Base-by-base conservation (phyloP, 495 filamentous ascomycete genomes). In the Aspergillus sclerotiicarbonarius region DNA sequence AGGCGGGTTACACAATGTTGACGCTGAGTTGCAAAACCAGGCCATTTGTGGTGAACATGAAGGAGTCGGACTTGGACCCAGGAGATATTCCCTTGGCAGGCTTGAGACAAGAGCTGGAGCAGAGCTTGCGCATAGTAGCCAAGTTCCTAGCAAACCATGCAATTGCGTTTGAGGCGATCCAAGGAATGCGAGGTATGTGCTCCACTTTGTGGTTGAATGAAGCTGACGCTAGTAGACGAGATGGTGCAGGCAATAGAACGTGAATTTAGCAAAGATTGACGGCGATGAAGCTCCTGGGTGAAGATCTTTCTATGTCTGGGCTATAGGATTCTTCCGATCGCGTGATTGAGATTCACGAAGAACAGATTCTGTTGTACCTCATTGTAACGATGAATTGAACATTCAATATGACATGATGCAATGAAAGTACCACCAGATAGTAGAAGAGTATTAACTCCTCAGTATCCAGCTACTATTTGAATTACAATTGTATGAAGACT, bases 11-110 rank as follows among this genome's bases (percentile, higher is more conserved):
- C 16, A 21, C 41, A 13, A 45, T 54, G 25, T 19, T 54, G 7
- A 54, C 44, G 39, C 32, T 54, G 7, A 45, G 52, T 25, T 54
- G 43, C 52, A 43, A 62, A 33, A 50, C 51, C 4, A 31, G 54
- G 0, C 31, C 41, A 4, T 35, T 62, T 6, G 50, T 50, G 29
- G 29, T 21, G 4, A 19, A 51, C 16, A 16, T n/a, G 3, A 18
- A 8, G 5, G 53, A 53, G 7, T 41, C 37, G 10, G 37, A 6
- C 37, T 12, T 41, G 10, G 37, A 6, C 37, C 4, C 15, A 41
- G 37, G 37, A 1, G n/a, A n/a, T 41, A 6, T n/a, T 4, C n/a
- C 37, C 13, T n/a, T 41, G 10, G 37, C 37, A 2, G 37, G 37
- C 1, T n/a, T 41, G 2, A 12, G 37, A 12, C 37, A 41, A 15